Evolutionary conservation across 768 basidiomycete species (phyloP).

Genomic region (Chalciporus sphaerocephalus): DNA sequence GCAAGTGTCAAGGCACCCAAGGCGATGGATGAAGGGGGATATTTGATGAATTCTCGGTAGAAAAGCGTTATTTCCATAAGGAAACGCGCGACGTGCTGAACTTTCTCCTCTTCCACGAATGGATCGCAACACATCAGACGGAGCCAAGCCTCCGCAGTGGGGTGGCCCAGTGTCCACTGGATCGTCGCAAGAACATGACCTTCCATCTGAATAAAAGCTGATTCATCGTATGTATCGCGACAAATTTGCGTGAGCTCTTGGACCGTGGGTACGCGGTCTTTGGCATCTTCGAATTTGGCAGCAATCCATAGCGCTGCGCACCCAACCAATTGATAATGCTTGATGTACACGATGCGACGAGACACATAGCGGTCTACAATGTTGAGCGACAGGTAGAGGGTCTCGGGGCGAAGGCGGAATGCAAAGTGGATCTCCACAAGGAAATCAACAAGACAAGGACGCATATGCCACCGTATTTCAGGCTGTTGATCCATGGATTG

Average conservation of each 20-base stretch:
- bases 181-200: conserved; percentile 94
- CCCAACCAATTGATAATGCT: conserved; percentile 98
- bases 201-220: conserved; percentile 99
- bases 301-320: conserved; percentile 99
- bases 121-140: conserved; percentile 75
- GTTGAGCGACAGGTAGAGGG: conserved; percentile 96
- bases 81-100: conserved; percentile 94
- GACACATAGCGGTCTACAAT: conserved; percentile 99
- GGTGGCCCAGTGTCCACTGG: conserved; percentile 94
- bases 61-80: conserved; percentile 99
- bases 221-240: conserved; percentile 94
- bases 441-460: conserved; percentile 96
- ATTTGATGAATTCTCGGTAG: conserved; percentile 91
- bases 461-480: conserved; percentile 99
- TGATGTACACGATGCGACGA: conserved; percentile 96
- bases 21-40: conserved; percentile 82
- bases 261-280: conserved; percentile 95
- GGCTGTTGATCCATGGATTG: conserved; percentile 99
- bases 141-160: conserved; percentile 97
- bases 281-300: conserved; percentile 98
- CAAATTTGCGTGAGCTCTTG: conserved; percentile 94
- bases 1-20: conserved; percentile 86
- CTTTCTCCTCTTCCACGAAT: conserved; percentile 77
- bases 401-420: conserved; percentile 96
- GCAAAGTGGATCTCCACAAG: conserved; percentile 98